phyloP scores from a whole-genome alignment of 2,329 filamentous ascomycete genomes.

The Cladobotryum protrusum region DNA sequence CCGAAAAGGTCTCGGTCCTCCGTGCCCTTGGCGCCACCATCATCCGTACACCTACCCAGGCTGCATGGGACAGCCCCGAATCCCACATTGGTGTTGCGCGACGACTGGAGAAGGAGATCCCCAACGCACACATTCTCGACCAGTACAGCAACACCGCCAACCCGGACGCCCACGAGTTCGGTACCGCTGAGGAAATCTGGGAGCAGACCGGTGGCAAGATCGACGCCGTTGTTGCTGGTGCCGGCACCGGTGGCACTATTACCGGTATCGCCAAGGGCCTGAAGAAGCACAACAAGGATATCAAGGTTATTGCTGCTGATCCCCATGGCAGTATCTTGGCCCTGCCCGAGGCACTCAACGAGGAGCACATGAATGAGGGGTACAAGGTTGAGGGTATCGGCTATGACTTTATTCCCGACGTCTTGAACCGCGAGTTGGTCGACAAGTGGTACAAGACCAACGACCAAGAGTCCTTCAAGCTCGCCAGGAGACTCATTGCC shows the following conservation, averaged over 20 bases:
- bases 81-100: constrained; percentile 94
- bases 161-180: constrained; percentile 85
- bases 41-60: constrained; percentile 93
- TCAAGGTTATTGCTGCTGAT: constrained; percentile 90
- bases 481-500: constrained; percentile 81
- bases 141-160: constrained; percentile 93
- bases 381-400: constrained; percentile 99
- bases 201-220: constrained; percentile 78
- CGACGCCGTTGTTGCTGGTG: constrained; percentile 79
- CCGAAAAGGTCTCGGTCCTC: constrained; percentile 93
- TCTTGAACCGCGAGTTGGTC: constrained; percentile 71
- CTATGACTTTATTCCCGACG: constrained; percentile 96
- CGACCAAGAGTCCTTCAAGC: constrained; percentile 83
- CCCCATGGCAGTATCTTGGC: constrained; percentile 89
- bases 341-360: constrained; percentile 71
- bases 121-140: constrained; percentile 93
- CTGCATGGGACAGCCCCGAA: constrained; percentile 89
- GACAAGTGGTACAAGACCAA: constrained; percentile 99
- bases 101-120: constrained; percentile 87
- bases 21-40: constrained; percentile 93
- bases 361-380: constrained; percentile 69
- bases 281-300: constrained; percentile 74
- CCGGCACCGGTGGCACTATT: constrained; percentile 92
- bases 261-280: constrained; percentile 81
- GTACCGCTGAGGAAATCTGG: constrained; percentile 96